These are phyloP conservation scores for Tephrocybe sp. DNA, from an alignment of 768 basidiomycete genomes.

Conservation along the genomic window DNA sequence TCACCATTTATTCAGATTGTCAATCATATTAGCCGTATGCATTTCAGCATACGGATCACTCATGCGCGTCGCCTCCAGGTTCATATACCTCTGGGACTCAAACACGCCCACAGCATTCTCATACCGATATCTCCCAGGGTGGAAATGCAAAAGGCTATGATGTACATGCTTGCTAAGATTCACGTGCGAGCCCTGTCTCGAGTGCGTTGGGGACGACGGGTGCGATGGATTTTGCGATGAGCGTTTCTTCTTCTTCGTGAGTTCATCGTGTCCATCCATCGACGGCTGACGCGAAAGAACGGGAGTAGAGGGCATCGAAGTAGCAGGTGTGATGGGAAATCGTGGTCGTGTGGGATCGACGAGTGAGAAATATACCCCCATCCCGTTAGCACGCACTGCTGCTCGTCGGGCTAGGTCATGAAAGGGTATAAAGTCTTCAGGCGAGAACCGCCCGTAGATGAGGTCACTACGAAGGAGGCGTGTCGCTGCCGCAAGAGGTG, in stretches of 20 bases:
- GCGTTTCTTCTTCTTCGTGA: not conserved
- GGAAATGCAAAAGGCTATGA: constrained; percentile 35
- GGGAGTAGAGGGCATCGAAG: constrained; percentile 32
- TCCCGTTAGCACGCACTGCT: constrained; percentile 57
- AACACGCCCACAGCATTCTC: constrained; percentile 71
- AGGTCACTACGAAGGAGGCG: constrained; percentile 59
- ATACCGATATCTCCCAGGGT: constrained; percentile 32
- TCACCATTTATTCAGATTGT: constrained; percentile 44
- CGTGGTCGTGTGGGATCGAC: constrained; percentile 59
- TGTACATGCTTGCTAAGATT: constrained; percentile 31
- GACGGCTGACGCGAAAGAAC: constrained; percentile 12
- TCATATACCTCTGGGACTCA: constrained; percentile 67
- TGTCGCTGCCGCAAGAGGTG: constrained; percentile 48
- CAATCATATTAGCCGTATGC: constrained; percentile 40
- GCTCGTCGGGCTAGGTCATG: constrained; percentile 49
- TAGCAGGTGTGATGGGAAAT: constrained; percentile 49
- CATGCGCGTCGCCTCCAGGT: constrained; percentile 57
- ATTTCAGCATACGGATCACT: constrained; percentile 45
- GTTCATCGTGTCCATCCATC: not conserved
- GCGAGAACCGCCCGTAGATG: constrained; percentile 57
- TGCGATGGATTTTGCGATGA: not conserved
- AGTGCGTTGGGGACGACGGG: constrained; percentile 5
- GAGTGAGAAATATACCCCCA: constrained; percentile 59
- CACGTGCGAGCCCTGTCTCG: constrained; percentile 20
- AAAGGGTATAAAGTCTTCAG: constrained; percentile 50